phyloP scores from a whole-genome alignment of 169 alveolate genomes.

The Babesia sp. region DNA sequence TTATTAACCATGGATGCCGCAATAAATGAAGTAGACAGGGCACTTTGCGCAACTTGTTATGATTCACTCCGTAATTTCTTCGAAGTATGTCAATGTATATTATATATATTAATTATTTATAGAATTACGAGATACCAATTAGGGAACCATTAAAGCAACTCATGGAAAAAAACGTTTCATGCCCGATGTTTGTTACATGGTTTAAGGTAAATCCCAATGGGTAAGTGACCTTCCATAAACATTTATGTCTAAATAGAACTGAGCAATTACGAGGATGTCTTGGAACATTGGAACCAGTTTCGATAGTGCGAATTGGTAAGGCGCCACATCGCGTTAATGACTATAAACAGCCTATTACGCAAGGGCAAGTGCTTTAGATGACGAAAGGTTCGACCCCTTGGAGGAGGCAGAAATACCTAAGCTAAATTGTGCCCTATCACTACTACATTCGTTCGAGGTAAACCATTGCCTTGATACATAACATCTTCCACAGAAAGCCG shows the following conservation, averaged over 20 bases:
- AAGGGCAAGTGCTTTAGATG: slow-evolving; percentile 49
- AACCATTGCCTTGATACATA: background rate
- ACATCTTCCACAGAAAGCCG: slow-evolving; percentile 49
- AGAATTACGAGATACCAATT: background rate
- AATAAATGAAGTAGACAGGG: slow-evolving; percentile 34
- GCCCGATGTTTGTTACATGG: slow-evolving; percentile 66
- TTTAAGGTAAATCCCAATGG: slow-evolving; percentile 20
- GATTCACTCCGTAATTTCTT: slow-evolving; percentile 12
- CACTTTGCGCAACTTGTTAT: slow-evolving; percentile 51
- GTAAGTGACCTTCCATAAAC: background rate
- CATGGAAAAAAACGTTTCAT: background rate
- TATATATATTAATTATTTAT: no score
- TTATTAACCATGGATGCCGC: no score
- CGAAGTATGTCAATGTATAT: slow-evolving; percentile 8
- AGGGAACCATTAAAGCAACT: background rate
- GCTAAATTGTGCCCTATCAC: slow-evolving; percentile 40
- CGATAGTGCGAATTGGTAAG: slow-evolving; percentile 19
- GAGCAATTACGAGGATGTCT: slow-evolving; percentile 61
- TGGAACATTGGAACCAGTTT: slow-evolving; percentile 44
- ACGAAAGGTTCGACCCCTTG: slow-evolving; percentile 34
- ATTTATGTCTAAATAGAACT: background rate
- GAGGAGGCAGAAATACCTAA: slow-evolving; percentile 10
- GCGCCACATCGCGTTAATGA: no score
- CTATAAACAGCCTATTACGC: slow-evolving; percentile 38
- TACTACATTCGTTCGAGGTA: slow-evolving; percentile 61